Percentiles rank a stretch among this genome's conserved stretches.
phyloP scores from a whole-genome alignment of 2,329 filamentous ascomycete species.

The Aspergillus sp. region DNA sequence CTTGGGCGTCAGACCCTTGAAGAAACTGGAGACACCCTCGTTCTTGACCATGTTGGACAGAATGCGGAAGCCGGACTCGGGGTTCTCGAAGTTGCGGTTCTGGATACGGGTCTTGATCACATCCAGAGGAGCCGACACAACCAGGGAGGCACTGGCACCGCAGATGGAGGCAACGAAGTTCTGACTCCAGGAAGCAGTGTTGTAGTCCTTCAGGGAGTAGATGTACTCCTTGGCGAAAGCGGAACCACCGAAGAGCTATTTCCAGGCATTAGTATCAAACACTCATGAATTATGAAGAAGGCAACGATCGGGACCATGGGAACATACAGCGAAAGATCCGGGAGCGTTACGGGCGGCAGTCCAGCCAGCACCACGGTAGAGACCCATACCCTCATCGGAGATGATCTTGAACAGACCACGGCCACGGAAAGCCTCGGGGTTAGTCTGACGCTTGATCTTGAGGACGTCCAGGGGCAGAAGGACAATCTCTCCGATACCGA shows the following conservation, averaged over 20 bases:
- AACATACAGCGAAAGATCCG: slow-evolving; percentile 87
- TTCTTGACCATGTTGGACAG: slow-evolving; percentile 89
- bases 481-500: slow-evolving; percentile 96
- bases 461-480: slow-evolving; percentile 93
- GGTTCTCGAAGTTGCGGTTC: slow-evolving; percentile 98
- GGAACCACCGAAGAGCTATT: slow-evolving; percentile 89
- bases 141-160: slow-evolving; percentile 88
- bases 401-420: slow-evolving; percentile 89
- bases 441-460: slow-evolving; percentile 99
- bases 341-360: slow-evolving; percentile 96
- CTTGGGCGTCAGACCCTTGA: slow-evolving; percentile 97
- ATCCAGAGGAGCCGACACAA: slow-evolving; percentile 94
- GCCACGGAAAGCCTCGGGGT: slow-evolving; percentile 95
- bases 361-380: slow-evolving; percentile 97
- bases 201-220: slow-evolving; percentile 89
- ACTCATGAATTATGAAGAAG: background rate
- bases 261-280: slow-evolving; percentile 9
- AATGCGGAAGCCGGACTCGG: slow-evolving; percentile 90
- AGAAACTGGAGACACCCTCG: slow-evolving; percentile 84
- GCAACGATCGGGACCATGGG: slow-evolving; percentile 19
- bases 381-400: slow-evolving; percentile 87
- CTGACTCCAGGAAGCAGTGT: slow-evolving; percentile 88
- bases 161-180: slow-evolving; percentile 97
- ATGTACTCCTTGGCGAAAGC: slow-evolving; percentile 97
- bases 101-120: slow-evolving; percentile 99